A percentile compares a stretch with the other conserved stretches of the same genome.
Conservation (phyloP, 805 yeast species). For the Lachancea cidri region DNA sequence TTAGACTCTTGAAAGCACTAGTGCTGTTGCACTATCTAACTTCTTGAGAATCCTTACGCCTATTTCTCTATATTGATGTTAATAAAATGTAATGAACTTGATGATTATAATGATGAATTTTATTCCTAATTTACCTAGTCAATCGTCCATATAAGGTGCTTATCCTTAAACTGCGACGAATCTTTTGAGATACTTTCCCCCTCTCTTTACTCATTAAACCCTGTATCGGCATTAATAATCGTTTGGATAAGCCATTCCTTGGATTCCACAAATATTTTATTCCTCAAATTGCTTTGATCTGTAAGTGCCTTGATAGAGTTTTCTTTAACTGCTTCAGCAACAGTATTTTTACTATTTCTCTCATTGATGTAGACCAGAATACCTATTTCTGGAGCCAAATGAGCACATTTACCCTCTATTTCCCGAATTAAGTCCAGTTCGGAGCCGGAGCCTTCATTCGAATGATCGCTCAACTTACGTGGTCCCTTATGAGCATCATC, state of each 20-base stretch:
- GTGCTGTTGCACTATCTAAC: too few species aligned
- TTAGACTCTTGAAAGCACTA: conserved; percentile 1
- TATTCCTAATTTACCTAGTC: not conserved
- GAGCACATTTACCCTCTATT: not conserved
- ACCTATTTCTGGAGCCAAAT: conserved; percentile 1
- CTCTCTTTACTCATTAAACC: not conserved
- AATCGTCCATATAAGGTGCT: too few species aligned
- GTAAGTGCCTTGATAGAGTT: conserved; percentile 3
- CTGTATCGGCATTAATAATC: conserved; percentile 24
- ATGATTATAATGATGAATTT: conserved; percentile 5
- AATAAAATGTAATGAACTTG: not conserved
- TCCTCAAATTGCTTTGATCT: not conserved
- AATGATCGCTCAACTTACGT: not conserved
- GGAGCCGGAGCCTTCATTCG: not conserved
- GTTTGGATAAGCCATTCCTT: conserved; percentile 34
- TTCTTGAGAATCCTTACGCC: too few species aligned
- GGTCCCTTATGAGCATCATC: not conserved
- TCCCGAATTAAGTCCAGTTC: not conserved
- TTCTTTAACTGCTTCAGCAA: conserved; percentile 9
- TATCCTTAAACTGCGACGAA: too few species aligned
- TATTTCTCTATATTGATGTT: too few species aligned
- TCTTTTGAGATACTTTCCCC: too few species aligned
- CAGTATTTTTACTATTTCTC: conserved; percentile 5
- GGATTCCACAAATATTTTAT: conserved; percentile 17
- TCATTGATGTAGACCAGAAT: conserved; percentile 21